Base-by-base conservation (phyloP, 2,329 filamentous ascomycete species). In the Diaporthe sp. region DNA sequence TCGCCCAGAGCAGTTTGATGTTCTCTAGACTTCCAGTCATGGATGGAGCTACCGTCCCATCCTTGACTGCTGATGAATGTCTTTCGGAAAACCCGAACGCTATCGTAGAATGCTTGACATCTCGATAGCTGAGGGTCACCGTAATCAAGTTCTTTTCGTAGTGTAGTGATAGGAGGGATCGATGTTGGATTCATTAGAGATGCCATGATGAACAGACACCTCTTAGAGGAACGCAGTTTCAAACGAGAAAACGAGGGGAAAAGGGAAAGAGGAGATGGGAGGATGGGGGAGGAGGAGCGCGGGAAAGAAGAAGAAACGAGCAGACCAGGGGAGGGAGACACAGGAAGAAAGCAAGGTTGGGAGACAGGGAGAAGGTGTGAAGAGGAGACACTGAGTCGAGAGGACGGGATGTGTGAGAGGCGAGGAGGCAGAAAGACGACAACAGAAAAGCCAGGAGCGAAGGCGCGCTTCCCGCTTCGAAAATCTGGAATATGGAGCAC, bases 401-500 rank as follows among this genome's bases (percentile, higher is more conserved):
- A 42, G 22, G 22, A 25, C 2, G 17, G 12, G 34, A 12, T 3
- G 22, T 6, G 5, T 7, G 22, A 7, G 6, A 39, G 57, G 15
- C 22, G 13, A 25, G 12, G 17, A 12, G 37, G 2, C 37, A 13
- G 7, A 13, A 61, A n/a, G 37, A 42, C 22, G 10, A 61, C 57
- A 7, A 61, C 4, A 8, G 13, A 3, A 4, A 62, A 44, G 6
- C 13, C 58, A 42, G 37, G 37, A 62, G 37, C 6, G 39, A 19
- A 3, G 0, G 2, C 6, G 31, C 13, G 3, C 1, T 12, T 25
- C 0, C 58, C 2, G 17, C 5, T 13, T 42, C 12, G 10, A 28
- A 28, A 28, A 44, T 31, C 37, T 17, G 28, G 59, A 10, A 62
- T 0, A 28, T 7, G 59, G 2, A 22, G 12, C 37, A 19, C n/a